Base-by-base conservation (phyloP, 805 yeast genomes). In the Naumovozyma baii region DNA sequence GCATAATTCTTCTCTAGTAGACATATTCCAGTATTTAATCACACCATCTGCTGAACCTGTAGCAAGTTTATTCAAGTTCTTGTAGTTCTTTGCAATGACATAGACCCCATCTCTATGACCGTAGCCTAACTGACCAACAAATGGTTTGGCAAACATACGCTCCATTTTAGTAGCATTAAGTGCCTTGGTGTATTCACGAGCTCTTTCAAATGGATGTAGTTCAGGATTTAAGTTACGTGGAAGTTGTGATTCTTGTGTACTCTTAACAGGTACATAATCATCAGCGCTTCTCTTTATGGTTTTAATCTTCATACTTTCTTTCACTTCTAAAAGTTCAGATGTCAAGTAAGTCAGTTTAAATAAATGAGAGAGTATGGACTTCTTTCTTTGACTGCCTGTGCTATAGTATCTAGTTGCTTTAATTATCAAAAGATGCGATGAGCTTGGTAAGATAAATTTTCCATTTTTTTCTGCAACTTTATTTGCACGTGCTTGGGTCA, bases 101-200 rank as follows among this genome's bases (percentile, higher is more conserved):
- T 92, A 90, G 12, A 92, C 86, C 42, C 96, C 97, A 58, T 92
- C 98, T 41, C 90, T 68, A 57, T 94, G 98, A 7, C 98, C 98
- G 44, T 76, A 73, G 3, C 99, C 99, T 29, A 92, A 64, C 57
- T 92, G 97, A 1, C 95, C 96, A 16, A 94, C 71, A 62, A 92
- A 92, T 2, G 99, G 99, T 56, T 88, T 88, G 0, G 99, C 97
- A 72, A 92, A 92, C 83, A 92, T 81, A 49, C 96, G 73, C 57
- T 90, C 97, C 65, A 92, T 62, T 59, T 92, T 92, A 13, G 97
- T 88, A 19, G 98, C 97, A 41, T 85, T 90, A 39, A 92, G 64
- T 0, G 97, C 97, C 49, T 88, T 76, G 15, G 96, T 84, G 55
- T 92, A 92, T 63, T 92, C 98, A 57, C 98, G 73, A 4, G 97